These are phyloP conservation scores for Verticillium zaregamsianum DNA, from an alignment of 2,329 filamentous ascomycete genomes.

Conservation along the genomic window DNA sequence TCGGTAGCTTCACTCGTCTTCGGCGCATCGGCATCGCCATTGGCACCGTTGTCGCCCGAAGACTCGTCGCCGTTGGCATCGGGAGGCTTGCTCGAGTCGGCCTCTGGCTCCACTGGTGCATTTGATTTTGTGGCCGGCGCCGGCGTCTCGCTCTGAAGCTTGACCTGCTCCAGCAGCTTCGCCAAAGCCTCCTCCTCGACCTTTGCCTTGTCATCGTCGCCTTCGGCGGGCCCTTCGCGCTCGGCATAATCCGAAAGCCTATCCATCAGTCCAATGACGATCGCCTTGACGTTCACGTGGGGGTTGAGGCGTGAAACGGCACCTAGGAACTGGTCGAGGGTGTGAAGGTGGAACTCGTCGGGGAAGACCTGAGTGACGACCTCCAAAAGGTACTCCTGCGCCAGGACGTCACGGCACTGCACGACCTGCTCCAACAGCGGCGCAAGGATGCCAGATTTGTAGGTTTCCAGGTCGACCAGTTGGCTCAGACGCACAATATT, in stretches of 20 bases:
- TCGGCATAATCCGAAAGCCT: constrained; percentile 92
- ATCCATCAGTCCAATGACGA: constrained; percentile 98
- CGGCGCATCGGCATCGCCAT: constrained; percentile 18
- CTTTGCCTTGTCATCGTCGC: constrained; percentile 67
- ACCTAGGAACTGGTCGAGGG: constrained; percentile 88
- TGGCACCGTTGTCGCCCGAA: constrained; percentile 17
- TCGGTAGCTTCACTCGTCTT: constrained; percentile 20
- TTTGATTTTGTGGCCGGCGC: constrained; percentile 5
- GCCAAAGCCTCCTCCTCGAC: constrained; percentile 80
- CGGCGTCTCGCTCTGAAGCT: constrained; percentile 42
- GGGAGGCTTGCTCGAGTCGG: constrained; percentile 14
- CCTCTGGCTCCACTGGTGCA: constrained; percentile 18
- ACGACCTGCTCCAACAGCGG: constrained; percentile 95
- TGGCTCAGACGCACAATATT: constrained; percentile 95
- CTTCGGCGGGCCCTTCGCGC: constrained; percentile 71
- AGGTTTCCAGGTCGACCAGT: constrained; percentile 88
- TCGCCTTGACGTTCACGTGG: constrained; percentile 95
- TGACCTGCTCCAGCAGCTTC: constrained; percentile 73
- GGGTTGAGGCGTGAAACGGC: constrained; percentile 91
- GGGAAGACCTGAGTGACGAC: constrained; percentile 99
- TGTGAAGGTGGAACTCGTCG: constrained; percentile 96
- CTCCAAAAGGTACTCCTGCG: constrained; percentile 95
- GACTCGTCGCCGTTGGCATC: constrained; percentile 31
- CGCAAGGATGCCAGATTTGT: constrained; percentile 84
- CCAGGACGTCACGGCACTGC: constrained; percentile 92